These are phyloP conservation scores for Candida arabinofermentans DNA, from an alignment of 805 yeast genomes.

Conservation along the genomic window DNA sequence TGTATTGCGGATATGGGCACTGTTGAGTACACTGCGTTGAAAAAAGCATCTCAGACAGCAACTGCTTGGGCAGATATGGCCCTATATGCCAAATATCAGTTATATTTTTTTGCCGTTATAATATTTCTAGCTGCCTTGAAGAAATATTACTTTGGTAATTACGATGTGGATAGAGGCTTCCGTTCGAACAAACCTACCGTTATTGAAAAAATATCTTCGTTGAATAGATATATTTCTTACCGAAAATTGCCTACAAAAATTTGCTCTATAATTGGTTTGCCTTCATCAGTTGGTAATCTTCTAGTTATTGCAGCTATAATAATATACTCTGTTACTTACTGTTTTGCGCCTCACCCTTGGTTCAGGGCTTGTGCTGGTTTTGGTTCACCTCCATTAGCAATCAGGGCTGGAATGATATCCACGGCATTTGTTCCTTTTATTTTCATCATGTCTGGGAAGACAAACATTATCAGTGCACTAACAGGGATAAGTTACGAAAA, in stretches of 20 bases:
- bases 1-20: constrained; percentile 33
- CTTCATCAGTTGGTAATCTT: constrained; percentile 35
- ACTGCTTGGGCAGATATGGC: constrained; percentile 27
- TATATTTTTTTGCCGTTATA: constrained; percentile 38
- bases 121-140: constrained; percentile 34
- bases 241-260: constrained; percentile 29
- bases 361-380: constrained; percentile 49
- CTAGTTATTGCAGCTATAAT: constrained; percentile 29
- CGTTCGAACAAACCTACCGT: constrained; percentile 2
- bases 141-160: constrained; percentile 11
- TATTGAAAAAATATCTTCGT: constrained; percentile 25
- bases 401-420: constrained; percentile 49
- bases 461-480: constrained; percentile 43
- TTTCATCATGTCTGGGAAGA: constrained; percentile 47
- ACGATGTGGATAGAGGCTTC: constrained; percentile 14
- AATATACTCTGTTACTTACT: constrained; percentile 31
- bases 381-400: constrained; percentile 58
- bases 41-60: constrained; percentile 29
- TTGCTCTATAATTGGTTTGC: constrained; percentile 35
- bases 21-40: constrained; percentile 20
- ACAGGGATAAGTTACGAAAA: constrained; percentile 57
- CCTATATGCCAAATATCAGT: constrained; percentile 35
- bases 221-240: constrained; percentile 30
- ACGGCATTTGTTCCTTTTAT: constrained; percentile 48
- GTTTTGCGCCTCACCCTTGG: constrained; percentile 45